These are phyloP conservation scores for Blastobotrys muscicola DNA, from an alignment of 805 yeast genomes.

Conservation along the genomic window DNA sequence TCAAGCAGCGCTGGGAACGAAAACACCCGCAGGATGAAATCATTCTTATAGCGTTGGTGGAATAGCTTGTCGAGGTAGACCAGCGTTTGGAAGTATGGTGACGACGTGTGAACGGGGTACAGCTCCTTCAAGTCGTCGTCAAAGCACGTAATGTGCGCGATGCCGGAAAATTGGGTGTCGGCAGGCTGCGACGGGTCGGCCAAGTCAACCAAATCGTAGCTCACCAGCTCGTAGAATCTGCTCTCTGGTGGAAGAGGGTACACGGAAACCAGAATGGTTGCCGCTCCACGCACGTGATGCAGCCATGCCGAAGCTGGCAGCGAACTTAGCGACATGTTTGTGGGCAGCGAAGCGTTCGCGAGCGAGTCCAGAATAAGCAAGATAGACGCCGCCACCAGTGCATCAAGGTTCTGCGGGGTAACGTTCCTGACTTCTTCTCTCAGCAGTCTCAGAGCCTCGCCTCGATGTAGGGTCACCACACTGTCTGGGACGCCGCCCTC, in stretches of 20 bases:
- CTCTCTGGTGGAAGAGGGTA: slow-evolving; percentile 77
- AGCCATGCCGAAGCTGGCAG: slow-evolving; percentile 94
- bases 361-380: slow-evolving; percentile 80
- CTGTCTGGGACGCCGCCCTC: slow-evolving; percentile 52
- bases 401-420: slow-evolving; percentile 71
- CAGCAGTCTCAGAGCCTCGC: slow-evolving; percentile 71
- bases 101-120: slow-evolving; percentile 73
- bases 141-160: slow-evolving; percentile 44
- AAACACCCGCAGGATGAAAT: slow-evolving; percentile 77
- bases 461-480: slow-evolving; percentile 44
- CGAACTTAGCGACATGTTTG: slow-evolving; percentile 38
- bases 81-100: slow-evolving; percentile 81
- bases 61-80: slow-evolving; percentile 72
- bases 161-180: slow-evolving; percentile 9
- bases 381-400: slow-evolving; percentile 84
- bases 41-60: slow-evolving; percentile 75
- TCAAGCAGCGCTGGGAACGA: slow-evolving; percentile 91
- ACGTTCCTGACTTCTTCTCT: slow-evolving; percentile 82
- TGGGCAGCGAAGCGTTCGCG: slow-evolving; percentile 69
- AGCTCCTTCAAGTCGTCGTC: slow-evolving; percentile 77
- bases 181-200: slow-evolving; percentile 42
- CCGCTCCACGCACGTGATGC: slow-evolving; percentile 94
- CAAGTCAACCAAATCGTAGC: slow-evolving; percentile 83
- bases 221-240: slow-evolving; percentile 56
- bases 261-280: slow-evolving; percentile 90